A percentile compares a stretch with the other conserved stretches of the same genome.
Conservation (phyloP, 345 rosid species). For the Corchorus olitorius region DNA sequence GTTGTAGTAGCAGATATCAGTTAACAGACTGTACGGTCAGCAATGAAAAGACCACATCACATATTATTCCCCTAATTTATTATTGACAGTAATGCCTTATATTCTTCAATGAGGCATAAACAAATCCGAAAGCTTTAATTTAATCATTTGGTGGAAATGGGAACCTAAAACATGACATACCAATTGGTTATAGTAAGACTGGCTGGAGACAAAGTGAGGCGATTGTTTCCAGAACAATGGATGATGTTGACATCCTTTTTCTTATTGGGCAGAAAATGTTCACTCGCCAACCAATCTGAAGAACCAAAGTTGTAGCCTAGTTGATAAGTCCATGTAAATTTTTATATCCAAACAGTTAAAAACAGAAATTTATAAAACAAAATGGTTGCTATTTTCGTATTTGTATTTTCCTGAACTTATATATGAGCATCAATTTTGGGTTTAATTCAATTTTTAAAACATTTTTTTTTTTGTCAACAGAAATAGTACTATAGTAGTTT, state of each 20-base stretch:
- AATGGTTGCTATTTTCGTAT: too few species aligned
- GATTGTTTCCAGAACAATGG: not conserved
- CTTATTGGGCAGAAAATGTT: not conserved
- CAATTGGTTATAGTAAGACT: not conserved
- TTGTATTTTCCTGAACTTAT: too few species aligned
- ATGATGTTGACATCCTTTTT: not conserved
- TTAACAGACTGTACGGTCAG: not conserved
- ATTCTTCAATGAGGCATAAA: not conserved
- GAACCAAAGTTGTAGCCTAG: not conserved
- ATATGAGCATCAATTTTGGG: too few species aligned
- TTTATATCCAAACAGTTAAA: too few species aligned
- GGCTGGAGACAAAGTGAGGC: not conserved
- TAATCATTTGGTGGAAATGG: not conserved
- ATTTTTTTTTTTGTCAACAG: too few species aligned
- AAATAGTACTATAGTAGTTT: too few species aligned
- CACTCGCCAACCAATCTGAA: constrained; percentile 2
- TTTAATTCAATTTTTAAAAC: too few species aligned
- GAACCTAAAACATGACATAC: not conserved
- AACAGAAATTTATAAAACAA: too few species aligned
- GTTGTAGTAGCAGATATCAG: not conserved
- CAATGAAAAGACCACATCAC: not conserved
- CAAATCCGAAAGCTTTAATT: not conserved
- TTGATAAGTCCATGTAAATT: not conserved
- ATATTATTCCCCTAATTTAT: not conserved
- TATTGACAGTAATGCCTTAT: not conserved